Base-by-base conservation (phyloP, 352 stramenopile species). In the Phytophthora megakarya region DNA sequence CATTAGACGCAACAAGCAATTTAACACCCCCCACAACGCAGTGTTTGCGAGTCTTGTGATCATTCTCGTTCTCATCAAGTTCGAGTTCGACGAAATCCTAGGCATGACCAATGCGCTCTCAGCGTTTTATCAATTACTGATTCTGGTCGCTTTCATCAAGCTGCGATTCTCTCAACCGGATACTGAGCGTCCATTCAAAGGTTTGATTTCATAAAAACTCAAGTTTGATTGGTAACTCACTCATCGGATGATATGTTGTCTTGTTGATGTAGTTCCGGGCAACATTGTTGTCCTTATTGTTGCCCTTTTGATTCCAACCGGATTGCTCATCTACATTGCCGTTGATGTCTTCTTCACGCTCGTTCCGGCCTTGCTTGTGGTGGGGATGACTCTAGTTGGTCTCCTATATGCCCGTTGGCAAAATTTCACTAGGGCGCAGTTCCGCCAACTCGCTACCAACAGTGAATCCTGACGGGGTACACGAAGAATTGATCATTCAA, bases 51-150 rank as follows among this genome's bases (percentile, higher is more conserved):
- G 72, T 52, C 60, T 84, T 19, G 30, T 80, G 26, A 74, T 88
- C 59, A 84, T 88, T 39, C 43, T 88, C 10, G 61, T 86, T 25
- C 65, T 86, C 38, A 76, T 81, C 52, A 75, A 74, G 52, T 81
- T 86, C 40, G 71, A 84, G 48, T 93, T 96, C 63, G 76, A 96
- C 33, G 76, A 82, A 33, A 89, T 93, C 23, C 60, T 96, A 5
- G 78, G 86, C 52, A 84, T 97, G 75, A 81, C 96, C 42, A 98
- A 98, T 69, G 86, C 93, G n/a, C 84, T 97, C 35, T 97, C 95
- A 58, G 77, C 88, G 22, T 75, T 96, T 47, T 78, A 85, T 33
- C 75, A 97, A 59, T 45, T 97, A 23, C 75, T 98, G 45, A 91
- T 98, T 28, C 88, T 74, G 60, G 46, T 38, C 85, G 92, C 26